Base-by-base conservation (phyloP, 2,329 filamentous ascomycete species). In the Gremmenia infestans region DNA sequence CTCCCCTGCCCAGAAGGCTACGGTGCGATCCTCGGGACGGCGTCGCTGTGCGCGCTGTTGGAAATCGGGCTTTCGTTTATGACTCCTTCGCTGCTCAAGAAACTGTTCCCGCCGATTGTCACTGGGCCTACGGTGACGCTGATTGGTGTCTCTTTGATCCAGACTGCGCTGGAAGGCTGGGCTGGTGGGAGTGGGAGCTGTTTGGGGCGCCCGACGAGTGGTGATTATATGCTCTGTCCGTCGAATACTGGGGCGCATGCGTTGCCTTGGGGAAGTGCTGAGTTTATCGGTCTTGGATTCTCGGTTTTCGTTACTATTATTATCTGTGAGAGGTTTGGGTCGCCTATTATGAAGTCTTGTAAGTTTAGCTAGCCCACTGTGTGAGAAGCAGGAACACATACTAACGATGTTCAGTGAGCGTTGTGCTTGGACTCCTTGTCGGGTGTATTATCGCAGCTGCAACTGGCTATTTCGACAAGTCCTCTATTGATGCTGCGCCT, bases 371-470 rank as follows among this genome's bases (percentile, higher is more conserved):
- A 35, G 5, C 47, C 51, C 15, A 55, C 51, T 22, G 19, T 22
- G 19, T 22, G 28, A 55, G 3, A 48, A 37, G 51, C 19, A 56
- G 35, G 3, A 25, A 32, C n/a, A 50, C 12, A 5, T 37, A 19
- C 35, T 55, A 35, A 52, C 28, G 25, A 35, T 28, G 14, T 23
- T 7, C 32, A 63, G 62, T 64, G 48, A 60, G 56, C 32, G 88
- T 93, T 35, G 82, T 92, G 43, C 77, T 91, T 54, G 89, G 89
- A 14, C 77, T 92, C 5, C 78, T 91, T 0, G 77, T 86, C 1
- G 89, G 89, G 47, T 92, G 89, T 72, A 87, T 91, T 65, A 88
- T 94, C 58, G 88, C 87, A 11, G 89, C 80, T 0, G 89, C 88
- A 1, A 85, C 81, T 51, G 89, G 88, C 32, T 94, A 93, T 72